Evolutionary conservation across 164 flowering plant genomes (phyloP).

Genomic region (Houttuynia cordata): DNA sequence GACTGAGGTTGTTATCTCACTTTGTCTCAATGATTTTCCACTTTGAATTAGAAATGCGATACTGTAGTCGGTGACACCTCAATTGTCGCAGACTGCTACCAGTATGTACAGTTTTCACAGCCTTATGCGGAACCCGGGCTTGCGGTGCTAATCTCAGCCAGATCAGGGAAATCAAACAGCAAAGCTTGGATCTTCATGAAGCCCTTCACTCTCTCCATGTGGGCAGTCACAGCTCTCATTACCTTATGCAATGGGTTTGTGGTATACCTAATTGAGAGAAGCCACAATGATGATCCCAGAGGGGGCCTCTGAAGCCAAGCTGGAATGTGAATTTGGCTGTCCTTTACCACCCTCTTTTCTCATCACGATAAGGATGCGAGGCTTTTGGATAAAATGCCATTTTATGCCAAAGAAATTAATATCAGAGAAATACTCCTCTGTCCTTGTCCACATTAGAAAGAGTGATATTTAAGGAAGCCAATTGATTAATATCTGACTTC

Average conservation of each 20-base stretch:
- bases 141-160: slow-evolving; percentile 16
- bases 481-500: too few species aligned
- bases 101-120: slow-evolving; percentile 28
- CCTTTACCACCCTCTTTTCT: slow-evolving; percentile 7
- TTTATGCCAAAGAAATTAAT: too few species aligned
- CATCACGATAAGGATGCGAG: neutral
- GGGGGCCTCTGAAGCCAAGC: slow-evolving; percentile 14
- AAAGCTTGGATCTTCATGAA: slow-evolving; percentile 22
- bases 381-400: neutral
- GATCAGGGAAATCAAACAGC: neutral
- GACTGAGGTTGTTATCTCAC: neutral
- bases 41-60: slow-evolving; percentile 17
- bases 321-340: slow-evolving; percentile 7
- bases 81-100: slow-evolving; percentile 16
- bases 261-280: slow-evolving; percentile 42
- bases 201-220: slow-evolving; percentile 37
- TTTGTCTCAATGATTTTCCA: too few species aligned
- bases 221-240: slow-evolving; percentile 25
- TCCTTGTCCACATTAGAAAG: too few species aligned
- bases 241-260: slow-evolving; percentile 29
- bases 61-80: slow-evolving; percentile 31
- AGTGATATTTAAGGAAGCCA: too few species aligned
- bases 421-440: too few species aligned
- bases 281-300: slow-evolving; percentile 7
- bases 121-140: slow-evolving; percentile 31